Conservation (phyloP, 1,284 basidiomycete species). For the Meira nashicola region DNA sequence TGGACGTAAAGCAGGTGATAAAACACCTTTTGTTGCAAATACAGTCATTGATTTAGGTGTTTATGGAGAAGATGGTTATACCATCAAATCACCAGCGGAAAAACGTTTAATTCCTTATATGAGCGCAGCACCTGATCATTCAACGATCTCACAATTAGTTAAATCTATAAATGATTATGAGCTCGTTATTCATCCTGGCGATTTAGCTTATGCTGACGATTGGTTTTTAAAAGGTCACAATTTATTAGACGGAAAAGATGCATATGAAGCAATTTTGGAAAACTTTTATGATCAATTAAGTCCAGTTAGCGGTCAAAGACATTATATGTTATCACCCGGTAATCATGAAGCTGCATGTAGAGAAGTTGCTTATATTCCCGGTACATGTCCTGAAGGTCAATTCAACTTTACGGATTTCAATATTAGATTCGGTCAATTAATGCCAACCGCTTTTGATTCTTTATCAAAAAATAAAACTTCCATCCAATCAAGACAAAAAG, state of each 20-base stretch:
- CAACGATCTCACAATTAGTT: conserved; percentile 15
- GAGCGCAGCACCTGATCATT: conserved; percentile 15
- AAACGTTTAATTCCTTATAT: conserved; percentile 13
- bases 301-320: conserved; percentile 41
- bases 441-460: conserved; percentile 26
- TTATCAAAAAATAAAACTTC: conserved; percentile 5
- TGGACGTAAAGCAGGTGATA: conserved; percentile 12
- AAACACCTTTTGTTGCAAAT: conserved; percentile 11
- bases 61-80: conserved; percentile 15
- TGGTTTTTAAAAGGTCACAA: conserved; percentile 26
- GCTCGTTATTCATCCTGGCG: conserved; percentile 21
- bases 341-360: conserved; percentile 36
- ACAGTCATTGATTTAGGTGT: conserved; percentile 15
- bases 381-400: conserved; percentile 31
- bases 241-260: conserved; percentile 8
- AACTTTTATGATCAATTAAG: conserved; percentile 52
- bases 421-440: conserved; percentile 20
- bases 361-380: conserved; percentile 15
- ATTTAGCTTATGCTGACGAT: conserved; percentile 53
- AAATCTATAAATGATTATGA: conserved; percentile 10
- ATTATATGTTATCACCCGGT: conserved; percentile 31
- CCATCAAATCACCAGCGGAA: conserved; percentile 17
- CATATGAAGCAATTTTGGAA: conserved; percentile 50
- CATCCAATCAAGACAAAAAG: not conserved
- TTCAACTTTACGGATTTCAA: conserved; percentile 34